A percentile compares a stretch with the other conserved stretches of the same genome.
Conservation (phyloP, 176 grass and related monocot species). For the Ensete ventricosum region DNA sequence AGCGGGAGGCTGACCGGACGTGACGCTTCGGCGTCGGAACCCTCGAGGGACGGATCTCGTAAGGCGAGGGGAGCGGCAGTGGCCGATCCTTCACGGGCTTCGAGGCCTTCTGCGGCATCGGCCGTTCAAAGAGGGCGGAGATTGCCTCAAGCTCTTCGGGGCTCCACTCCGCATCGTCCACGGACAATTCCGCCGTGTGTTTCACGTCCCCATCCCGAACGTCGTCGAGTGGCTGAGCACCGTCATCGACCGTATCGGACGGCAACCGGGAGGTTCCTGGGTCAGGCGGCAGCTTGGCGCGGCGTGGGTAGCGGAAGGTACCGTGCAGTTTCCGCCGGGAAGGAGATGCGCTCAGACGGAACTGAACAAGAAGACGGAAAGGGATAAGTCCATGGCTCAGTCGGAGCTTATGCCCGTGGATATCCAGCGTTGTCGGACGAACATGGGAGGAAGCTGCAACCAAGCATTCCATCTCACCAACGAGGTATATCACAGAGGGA, state of each 20-base stretch:
- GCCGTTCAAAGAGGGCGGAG: conserved; percentile 62
- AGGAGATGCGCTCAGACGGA: background rate
- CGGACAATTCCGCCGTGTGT: background rate
- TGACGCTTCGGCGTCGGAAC: conserved; percentile 44
- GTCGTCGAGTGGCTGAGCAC: background rate
- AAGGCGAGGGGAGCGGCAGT: conserved; percentile 38
- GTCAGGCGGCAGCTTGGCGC: background rate
- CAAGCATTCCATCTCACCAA: background rate
- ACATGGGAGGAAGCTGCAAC: background rate
- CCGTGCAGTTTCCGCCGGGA: background rate
- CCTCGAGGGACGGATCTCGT: conserved; percentile 30
- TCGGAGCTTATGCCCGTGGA: background rate
- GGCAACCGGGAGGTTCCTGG: background rate
- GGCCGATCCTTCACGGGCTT: conserved; percentile 30
- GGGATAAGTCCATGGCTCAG: background rate
- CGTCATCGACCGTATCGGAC: background rate
- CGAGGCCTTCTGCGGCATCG: conserved; percentile 30
- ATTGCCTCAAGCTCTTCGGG: conserved; percentile 65
- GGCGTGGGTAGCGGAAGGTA: background rate
- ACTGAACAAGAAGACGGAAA: background rate
- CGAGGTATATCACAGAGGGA: background rate
- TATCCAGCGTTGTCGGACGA: background rate
- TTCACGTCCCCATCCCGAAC: background rate
- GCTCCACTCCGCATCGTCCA: conserved; percentile 34
- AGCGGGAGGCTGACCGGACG: conserved; percentile 29